Evolutionary conservation across 73 alveolate genomes (phyloP), one percentile per base, ranked within the genome.

Genomic region (Blepharisma japonicum): DNA sequence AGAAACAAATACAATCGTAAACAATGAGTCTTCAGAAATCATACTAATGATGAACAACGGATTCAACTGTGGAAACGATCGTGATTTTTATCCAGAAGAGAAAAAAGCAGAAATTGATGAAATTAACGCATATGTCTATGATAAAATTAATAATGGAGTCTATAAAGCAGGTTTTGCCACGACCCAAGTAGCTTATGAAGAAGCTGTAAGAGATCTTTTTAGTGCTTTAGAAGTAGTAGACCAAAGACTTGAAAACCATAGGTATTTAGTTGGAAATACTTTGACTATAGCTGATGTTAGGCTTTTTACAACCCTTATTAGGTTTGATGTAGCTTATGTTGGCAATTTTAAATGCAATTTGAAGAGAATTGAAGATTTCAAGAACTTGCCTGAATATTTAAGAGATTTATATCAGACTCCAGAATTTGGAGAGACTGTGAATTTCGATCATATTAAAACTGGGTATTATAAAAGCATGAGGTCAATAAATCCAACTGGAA

Each of bases 241-340:
- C 68, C 49, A 23, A 21, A 70, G 74, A 6, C 56, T 83, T 23
- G n/a, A 70, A 18, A 78, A 66, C 47, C 18, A 77, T 6, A 71
- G 87, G 51, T 81, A 48, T 25, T 49, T 77, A 6, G 20, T 27
- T 5, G 85, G 85, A 23, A 9, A 39, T 46, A 11, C 47, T 7
- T 48, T 80, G 49, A 80, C 87, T n/a, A 9, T 11, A 61, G 50
- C 56, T 42, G 87, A 83, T 21, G 66, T 79, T 0, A 32, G 84
- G 20, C 83, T 82, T 51, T 85, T 81, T 77, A 72, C 77, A 72
- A 81, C 90, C 72, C 81, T 85, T 55, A 74, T 85, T 20, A 56
- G 92, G 6, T 85, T 85, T 46, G 92, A 85, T 68, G 83, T 55
- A 21, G 92, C 82, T 55, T 85, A 85, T 38, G 86, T 85, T 45